A percentile compares a stretch with the other conserved stretches of the same genome.
phyloP scores from a whole-genome alignment of 2,329 filamentous ascomycete genomes.

The Alternaria metachromatica region DNA sequence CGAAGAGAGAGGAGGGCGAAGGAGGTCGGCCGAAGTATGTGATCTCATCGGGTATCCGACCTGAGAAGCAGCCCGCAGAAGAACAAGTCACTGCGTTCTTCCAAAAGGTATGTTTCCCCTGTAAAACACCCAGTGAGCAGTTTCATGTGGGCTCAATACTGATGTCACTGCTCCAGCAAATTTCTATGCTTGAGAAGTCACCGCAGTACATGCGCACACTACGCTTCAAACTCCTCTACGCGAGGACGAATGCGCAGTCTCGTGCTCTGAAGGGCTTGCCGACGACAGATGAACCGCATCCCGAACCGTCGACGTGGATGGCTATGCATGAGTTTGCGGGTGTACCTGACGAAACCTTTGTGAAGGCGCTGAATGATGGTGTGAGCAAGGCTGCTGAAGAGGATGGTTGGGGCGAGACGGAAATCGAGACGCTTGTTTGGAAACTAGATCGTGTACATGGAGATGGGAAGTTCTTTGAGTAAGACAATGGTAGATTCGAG shows the following conservation, averaged over 20 bases:
- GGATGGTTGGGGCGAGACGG: not conserved
- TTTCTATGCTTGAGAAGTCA: conserved; percentile 8
- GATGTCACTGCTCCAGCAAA: conserved; percentile 17
- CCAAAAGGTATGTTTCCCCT: conserved; percentile 4
- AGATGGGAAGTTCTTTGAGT: conserved; percentile 7
- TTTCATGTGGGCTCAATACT: not conserved
- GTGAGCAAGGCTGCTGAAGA: not conserved
- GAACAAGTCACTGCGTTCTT: conserved; percentile 23
- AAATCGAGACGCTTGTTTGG: conserved; percentile 3
- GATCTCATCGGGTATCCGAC: conserved; percentile 25
- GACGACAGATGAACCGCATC: conserved; percentile 27
- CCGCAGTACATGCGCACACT: conserved; percentile 32
- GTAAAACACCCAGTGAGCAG: no score
- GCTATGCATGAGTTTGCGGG: conserved; percentile 37
- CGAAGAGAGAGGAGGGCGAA: conserved; percentile 1
- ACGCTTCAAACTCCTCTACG: conserved; percentile 31
- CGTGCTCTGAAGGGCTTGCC: conserved; percentile 36
- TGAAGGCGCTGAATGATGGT: conserved; percentile 8
- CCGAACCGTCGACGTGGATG: conserved; percentile 35
- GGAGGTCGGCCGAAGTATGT: conserved; percentile 14
- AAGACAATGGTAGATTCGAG: not conserved
- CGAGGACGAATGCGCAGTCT: conserved; percentile 41
- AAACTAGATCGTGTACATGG: conserved; percentile 4
- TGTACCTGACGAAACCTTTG: conserved; percentile 13
- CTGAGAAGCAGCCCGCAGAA: conserved; percentile 13